Evolutionary conservation across 345 rosid species (phyloP), one percentile per base, ranked within the genome.

Genomic region (Citrus maxima): DNA sequence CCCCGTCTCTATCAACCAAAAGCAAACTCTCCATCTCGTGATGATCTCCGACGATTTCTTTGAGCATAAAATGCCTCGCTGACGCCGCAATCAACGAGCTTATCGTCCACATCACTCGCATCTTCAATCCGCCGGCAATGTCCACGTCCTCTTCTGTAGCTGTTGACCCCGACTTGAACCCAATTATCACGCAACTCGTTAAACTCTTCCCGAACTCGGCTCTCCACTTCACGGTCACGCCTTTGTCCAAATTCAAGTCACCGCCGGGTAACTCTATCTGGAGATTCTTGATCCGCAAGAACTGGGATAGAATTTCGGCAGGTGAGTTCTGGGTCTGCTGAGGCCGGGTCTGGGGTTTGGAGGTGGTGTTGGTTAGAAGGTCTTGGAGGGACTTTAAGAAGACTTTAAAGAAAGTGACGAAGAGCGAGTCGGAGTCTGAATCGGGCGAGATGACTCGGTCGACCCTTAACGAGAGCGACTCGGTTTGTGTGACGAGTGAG

Each of bases 81-180:
- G 89, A 85, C 25, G 91, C 88, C 10, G 85, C 88, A 21, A 85
- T 82, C 84, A 90, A 54, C 65, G 87, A 86, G 76, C 86, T 87
- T 65, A 90, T 78, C 73, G 88, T 84, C 93, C 93, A 90, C 73
- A 82, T 80, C 76, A 90, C 87, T 68, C 89, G 73, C 79, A 77
- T 82, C 76, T 85, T 90, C 72, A 90, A 12, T 6, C 79, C 89
- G 54, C 83, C 84, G 5, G 73, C 74, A 71, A 85, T 75, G 49
- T 78, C 86, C 40, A 13, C 19, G 24, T 77, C 83, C 4, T 49
- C 76, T n/a, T 12, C 38, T 9, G 58, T 63, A 3, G 16, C 6
- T 8, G 16, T 14, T 12, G 66, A 63, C 4, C 77, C 68, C 1
- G 67, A 67, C 66, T 79, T 77, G 54, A 83, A 88, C 19, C 82